Evolutionary conservation across 306 rosid genomes (phyloP), one percentile per base, ranked within the genome.

Genomic region (Herpetospermum pedunculosum): DNA sequence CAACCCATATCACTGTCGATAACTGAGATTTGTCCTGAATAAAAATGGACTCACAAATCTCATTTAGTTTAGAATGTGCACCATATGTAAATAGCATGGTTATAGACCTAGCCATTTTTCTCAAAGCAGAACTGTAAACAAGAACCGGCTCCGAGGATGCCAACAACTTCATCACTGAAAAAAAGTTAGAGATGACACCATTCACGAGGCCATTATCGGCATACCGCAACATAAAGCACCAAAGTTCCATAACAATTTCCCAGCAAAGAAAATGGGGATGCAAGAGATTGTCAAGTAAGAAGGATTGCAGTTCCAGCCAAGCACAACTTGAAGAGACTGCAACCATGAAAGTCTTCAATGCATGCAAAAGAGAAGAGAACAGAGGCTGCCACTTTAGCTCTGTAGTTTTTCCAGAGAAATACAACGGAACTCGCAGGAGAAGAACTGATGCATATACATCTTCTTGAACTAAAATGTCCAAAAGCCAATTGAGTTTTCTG

Each of bases 201-300:
- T 74, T 84, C 76, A 76, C 90, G 85, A 84, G 77, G 58, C 78
- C 80, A 50, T 77, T 70, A 80, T 91, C 96, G 18, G 91, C 88
- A 86, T 88, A 77, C 68, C 89, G 88, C 76, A 85, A 72, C 77
- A 91, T 65, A 83, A 94, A 94, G 82, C 98, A 84, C 96, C 96
- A 89, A 78, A 92, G 91, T 81, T 94, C 97, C 94, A 87, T 86
- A 50, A 91, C 88, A 81, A 94, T 79, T 77, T 91, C 97, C 91
- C 84, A 76, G 85, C 97, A 89, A 58, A 94, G 90, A 64, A 91
- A 83, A 85, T 94, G 98, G 63, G 98, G 97, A 84, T 94, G 98
- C 81, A 89, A 88, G 52, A 91, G 65, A 80, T 91, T 91, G 76
- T 84, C 96, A 25, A 89, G 85, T 77, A 93, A 85, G 82, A 93